phyloP scores from a whole-genome alignment of 345 rosid species.

The Citrus glauca region DNA sequence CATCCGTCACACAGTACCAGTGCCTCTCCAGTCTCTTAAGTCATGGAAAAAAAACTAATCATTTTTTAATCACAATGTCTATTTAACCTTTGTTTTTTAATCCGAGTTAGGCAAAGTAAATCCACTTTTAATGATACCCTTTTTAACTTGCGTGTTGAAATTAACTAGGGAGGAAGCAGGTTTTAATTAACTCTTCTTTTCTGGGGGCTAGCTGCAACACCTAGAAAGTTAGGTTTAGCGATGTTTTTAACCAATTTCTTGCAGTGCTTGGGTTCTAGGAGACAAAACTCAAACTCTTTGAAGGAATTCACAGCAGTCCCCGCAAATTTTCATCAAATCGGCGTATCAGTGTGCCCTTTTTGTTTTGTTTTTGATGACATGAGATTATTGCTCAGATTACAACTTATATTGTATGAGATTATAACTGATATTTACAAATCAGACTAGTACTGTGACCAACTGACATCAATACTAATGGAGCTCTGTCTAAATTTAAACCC shows the following conservation, averaged over 20 bases:
- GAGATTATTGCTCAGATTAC: too few species aligned
- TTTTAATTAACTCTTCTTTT: not conserved
- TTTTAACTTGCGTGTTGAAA: slow-evolving; percentile 9
- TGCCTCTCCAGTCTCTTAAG: too few species aligned
- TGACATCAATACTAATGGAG: too few species aligned
- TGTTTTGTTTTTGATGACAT: too few species aligned
- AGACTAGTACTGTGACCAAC: too few species aligned
- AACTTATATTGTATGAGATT: too few species aligned
- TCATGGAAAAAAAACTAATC: slow-evolving; percentile 6
- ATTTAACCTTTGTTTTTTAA: not conserved
- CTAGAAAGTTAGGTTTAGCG: slow-evolving; percentile 7
- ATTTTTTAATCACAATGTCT: not conserved
- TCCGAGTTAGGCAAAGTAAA: slow-evolving; percentile 27
- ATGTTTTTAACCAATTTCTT: slow-evolving; percentile 13
- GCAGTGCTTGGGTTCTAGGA: slow-evolving; percentile 15
- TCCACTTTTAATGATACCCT: not conserved
- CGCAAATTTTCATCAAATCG: not conserved
- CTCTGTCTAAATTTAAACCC: too few species aligned
- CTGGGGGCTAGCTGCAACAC: not conserved
- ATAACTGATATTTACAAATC: too few species aligned
- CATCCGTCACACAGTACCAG: not conserved
- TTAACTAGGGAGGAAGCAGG: not conserved
- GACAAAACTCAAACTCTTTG: slow-evolving; percentile 25
- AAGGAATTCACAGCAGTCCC: not conserved
- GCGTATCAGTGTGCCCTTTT: not conserved